Conservation (phyloP, 1,284 basidiomycete genomes). For the Sanghuangporus baumii region DNA sequence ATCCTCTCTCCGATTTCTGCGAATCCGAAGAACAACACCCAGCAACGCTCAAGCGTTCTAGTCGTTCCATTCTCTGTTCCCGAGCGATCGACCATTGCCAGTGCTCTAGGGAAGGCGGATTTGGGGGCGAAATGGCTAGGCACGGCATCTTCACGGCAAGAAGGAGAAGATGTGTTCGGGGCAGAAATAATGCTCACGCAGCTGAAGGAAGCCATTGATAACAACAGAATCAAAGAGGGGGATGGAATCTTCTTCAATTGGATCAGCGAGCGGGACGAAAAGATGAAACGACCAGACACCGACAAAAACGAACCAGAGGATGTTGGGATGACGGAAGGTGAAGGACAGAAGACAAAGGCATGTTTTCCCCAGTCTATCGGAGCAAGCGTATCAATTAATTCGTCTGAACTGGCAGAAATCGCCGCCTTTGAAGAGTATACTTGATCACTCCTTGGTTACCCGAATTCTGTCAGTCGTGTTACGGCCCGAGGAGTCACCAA, state of each 20-base stretch:
- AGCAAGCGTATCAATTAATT: not conserved
- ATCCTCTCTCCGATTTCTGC: conserved; percentile 37
- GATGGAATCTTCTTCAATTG: conserved; percentile 48
- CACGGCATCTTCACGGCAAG: conserved; percentile 7
- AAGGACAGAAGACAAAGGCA: not conserved
- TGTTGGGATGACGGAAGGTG: conserved; percentile 1
- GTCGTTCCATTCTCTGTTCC: conserved; percentile 52
- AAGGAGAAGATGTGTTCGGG: conserved; percentile 19
- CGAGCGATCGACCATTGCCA: conserved; percentile 50
- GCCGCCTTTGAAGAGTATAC: conserved; percentile 8
- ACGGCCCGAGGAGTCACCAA: conserved; percentile 32
- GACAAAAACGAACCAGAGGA: conserved; percentile 5
- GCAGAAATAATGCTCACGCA: conserved; percentile 31
- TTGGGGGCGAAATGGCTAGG: conserved; percentile 47
- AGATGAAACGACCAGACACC: conserved; percentile 17
- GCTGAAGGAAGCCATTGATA: conserved; percentile 31
- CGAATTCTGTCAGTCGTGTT: conserved; percentile 45
- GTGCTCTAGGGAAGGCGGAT: conserved; percentile 49
- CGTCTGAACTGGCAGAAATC: not conserved
- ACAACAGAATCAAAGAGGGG: conserved; percentile 29
- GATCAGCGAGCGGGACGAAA: conserved; percentile 33
- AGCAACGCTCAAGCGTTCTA: conserved; percentile 44
- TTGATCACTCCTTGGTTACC: conserved; percentile 52
- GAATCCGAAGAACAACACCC: conserved; percentile 21
- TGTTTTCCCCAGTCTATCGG: not conserved